phyloP scores from a whole-genome alignment of 768 basidiomycete species.

The Boletus sp. region DNA sequence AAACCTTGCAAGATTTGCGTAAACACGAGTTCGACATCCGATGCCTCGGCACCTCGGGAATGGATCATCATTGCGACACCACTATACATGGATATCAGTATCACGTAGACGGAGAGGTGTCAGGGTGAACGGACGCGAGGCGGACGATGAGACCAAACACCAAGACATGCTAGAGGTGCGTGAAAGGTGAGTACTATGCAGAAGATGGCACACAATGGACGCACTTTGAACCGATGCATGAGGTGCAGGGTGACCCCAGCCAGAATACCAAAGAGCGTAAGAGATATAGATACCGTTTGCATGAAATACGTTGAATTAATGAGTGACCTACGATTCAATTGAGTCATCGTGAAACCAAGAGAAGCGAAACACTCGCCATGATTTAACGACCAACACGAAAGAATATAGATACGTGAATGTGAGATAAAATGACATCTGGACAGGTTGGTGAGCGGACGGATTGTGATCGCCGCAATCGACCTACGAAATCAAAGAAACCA shows the following conservation, averaged over 20 bases:
- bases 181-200: background rate
- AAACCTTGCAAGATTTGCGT: conserved; percentile 72
- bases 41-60: conserved; percentile 60
- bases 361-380: conserved; percentile 35
- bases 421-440: conserved; percentile 61
- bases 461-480: background rate
- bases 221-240: conserved; percentile 55
- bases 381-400: conserved; percentile 54
- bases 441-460: background rate
- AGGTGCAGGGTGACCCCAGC: conserved; percentile 57
- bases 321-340: conserved; percentile 43
- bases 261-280: conserved; percentile 62
- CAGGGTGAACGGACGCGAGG: conserved; percentile 37
- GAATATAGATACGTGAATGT: conserved; percentile 75
- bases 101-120: background rate
- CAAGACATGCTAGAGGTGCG: conserved; percentile 40
- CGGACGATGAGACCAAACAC: conserved; percentile 59
- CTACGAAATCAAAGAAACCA: conserved; percentile 63
- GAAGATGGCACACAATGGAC: background rate
- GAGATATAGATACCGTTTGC: conserved; percentile 54
- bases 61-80: conserved; percentile 71
- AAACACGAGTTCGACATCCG: conserved; percentile 55
- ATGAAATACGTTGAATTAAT: conserved; percentile 62
- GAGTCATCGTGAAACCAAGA: background rate
- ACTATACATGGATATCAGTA: conserved; percentile 23